These are phyloP conservation scores for Exophiala viscosa DNA, from an alignment of 2,329 filamentous ascomycete genomes.

Conservation along the genomic window DNA sequence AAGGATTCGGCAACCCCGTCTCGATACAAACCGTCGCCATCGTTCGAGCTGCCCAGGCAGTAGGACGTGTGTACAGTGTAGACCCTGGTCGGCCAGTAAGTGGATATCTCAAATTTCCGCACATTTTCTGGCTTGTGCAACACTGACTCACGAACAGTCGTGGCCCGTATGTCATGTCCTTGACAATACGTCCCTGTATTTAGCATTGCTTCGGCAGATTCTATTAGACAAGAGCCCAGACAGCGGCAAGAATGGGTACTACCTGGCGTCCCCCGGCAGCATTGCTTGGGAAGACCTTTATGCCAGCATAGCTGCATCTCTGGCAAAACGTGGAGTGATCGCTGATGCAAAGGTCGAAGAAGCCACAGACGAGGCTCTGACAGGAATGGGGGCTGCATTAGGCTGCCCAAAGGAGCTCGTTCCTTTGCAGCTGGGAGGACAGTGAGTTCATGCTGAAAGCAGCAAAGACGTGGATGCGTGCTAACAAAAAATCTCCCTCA, in stretches of 20 bases:
- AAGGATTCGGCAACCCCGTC: conserved; percentile 49
- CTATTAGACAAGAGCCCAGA: conserved; percentile 37
- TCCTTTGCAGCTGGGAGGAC: conserved; percentile 41
- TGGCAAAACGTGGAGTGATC: conserved; percentile 42
- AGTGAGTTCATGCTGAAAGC: conserved; percentile 32
- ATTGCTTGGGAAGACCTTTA: conserved; percentile 53
- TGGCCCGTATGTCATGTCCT: conserved; percentile 54
- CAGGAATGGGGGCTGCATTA: conserved; percentile 43
- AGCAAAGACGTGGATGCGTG: too few species aligned
- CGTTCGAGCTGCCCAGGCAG: conserved; percentile 43
- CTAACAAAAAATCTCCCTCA: too few species aligned
- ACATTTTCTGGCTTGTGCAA: not conserved
- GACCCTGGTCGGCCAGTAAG: conserved; percentile 38
- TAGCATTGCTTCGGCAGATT: conserved; percentile 46
- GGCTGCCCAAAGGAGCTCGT: conserved; percentile 37
- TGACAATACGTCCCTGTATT: conserved; percentile 48
- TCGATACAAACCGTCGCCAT: conserved; percentile 52
- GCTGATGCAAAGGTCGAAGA: conserved; percentile 35
- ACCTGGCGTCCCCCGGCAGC: conserved; percentile 48
- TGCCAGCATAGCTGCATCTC: conserved; percentile 40
- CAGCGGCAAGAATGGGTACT: conserved; percentile 48
- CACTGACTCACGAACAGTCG: conserved; percentile 30
- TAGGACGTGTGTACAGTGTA: conserved; percentile 41
- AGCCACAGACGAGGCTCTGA: conserved; percentile 37
- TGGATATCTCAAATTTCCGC: not conserved